A percentile compares a stretch with the other conserved stretches of the same genome.
phyloP scores from a whole-genome alignment of 495 filamentous ascomycete genomes.

The Podospora australis region DNA sequence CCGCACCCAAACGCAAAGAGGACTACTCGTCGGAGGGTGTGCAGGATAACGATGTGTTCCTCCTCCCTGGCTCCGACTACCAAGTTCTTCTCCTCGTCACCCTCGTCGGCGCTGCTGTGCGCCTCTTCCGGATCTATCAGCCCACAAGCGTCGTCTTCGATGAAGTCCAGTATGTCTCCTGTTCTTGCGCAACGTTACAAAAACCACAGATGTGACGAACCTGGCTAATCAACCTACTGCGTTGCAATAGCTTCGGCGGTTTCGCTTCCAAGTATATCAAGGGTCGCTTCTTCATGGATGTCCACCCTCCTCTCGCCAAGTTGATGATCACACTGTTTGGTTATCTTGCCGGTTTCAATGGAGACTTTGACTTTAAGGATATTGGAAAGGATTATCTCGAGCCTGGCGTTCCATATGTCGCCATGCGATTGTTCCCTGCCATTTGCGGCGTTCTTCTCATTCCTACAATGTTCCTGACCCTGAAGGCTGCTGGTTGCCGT shows the following conservation, averaged over 20 bases:
- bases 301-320: conserved; percentile 96
- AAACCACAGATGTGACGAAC: neutral
- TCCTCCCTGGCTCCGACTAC: conserved; percentile 76
- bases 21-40: conserved; percentile 63
- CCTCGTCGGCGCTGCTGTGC: conserved; percentile 67
- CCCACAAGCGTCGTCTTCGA: conserved; percentile 96
- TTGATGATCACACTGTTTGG: conserved; percentile 91
- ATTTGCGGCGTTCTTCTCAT: conserved; percentile 79
- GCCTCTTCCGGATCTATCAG: conserved; percentile 93
- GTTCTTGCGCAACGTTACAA: neutral
- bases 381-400: conserved; percentile 98
- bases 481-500: conserved; percentile 85
- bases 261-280: conserved; percentile 99
- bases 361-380: conserved; percentile 97
- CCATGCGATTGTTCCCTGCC: conserved; percentile 91
- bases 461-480: conserved; percentile 86
- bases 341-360: conserved; percentile 91
- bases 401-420: conserved; percentile 91
- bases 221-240: conserved; percentile 16
- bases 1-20: conserved; percentile 28
- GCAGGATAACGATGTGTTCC: conserved; percentile 63
- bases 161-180: conserved; percentile 80
- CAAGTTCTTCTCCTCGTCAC: conserved; percentile 66
- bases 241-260: conserved; percentile 71
- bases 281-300: conserved; percentile 98